Conservation (phyloP, 192 early-diverging fungal species). For the Backusella parvicylindrica region DNA sequence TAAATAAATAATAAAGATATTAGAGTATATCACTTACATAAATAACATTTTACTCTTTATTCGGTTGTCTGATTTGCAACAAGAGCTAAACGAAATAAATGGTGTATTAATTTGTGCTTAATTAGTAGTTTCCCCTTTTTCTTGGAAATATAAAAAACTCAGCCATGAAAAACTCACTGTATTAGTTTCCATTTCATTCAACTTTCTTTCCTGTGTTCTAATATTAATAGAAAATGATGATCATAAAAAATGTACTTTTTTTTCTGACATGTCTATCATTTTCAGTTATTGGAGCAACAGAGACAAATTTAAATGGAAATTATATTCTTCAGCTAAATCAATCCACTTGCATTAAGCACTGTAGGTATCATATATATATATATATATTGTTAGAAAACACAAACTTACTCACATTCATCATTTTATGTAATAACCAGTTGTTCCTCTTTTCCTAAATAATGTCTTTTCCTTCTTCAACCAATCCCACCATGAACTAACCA, state of each 20-base stretch:
- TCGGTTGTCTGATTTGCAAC: too few relatives aligned
- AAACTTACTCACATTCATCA: background rate
- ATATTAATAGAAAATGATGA: background rate
- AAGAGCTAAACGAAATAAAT: too few relatives aligned
- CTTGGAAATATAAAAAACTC: too few relatives aligned
- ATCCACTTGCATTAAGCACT: constrained; percentile 9
- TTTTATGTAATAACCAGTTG: background rate
- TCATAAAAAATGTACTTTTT: background rate
- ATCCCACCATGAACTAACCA: background rate
- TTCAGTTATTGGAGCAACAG: background rate
- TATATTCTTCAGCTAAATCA: constrained; percentile 11
- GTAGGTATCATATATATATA: background rate
- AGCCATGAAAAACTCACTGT: too few relatives aligned
- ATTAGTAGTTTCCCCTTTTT: too few relatives aligned
- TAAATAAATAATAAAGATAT: too few relatives aligned
- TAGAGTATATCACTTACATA: too few relatives aligned
- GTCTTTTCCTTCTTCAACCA: background rate
- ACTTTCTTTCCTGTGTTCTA: background rate
- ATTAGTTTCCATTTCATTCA: background rate
- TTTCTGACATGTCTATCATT: background rate
- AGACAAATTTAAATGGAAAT: background rate
- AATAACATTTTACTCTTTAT: too few relatives aligned
- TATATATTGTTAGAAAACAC: background rate
- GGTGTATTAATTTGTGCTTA: too few relatives aligned
- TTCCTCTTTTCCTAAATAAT: constrained; percentile 6